Percentiles rank a stretch among this genome's conserved stretches.
phyloP scores from a whole-genome alignment of 2,329 filamentous ascomycete genomes.

The Falciphora oryzae region DNA sequence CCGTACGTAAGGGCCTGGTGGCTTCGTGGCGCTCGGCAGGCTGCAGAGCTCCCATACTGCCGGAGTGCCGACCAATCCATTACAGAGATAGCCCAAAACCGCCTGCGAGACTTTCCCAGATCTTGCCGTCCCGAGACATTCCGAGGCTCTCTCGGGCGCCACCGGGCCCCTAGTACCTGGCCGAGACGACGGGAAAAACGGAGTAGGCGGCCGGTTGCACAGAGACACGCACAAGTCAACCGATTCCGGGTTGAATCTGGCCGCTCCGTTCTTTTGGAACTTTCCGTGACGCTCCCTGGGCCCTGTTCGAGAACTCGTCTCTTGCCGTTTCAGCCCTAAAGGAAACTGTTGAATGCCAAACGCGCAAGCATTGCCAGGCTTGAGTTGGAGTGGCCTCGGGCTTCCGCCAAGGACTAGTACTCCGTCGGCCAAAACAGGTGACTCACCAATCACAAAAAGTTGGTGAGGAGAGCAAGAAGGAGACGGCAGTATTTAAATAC shows the following conservation, averaged over 20 bases:
- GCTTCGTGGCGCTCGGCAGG: not conserved
- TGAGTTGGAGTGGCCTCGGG: too few species aligned
- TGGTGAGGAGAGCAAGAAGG: too few species aligned
- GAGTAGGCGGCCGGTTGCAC: not conserved
- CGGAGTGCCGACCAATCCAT: not conserved
- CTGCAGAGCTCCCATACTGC: not conserved
- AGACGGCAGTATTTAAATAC: not conserved
- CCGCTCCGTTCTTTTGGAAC: not conserved
- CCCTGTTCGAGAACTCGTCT: not conserved
- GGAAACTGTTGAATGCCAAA: not conserved
- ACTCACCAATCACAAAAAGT: too few species aligned
- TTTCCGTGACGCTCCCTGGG: not conserved
- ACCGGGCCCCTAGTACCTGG: not conserved
- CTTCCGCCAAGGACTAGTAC: too few species aligned
- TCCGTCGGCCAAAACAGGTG: too few species aligned
- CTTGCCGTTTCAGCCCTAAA: not conserved
- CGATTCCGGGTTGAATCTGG: not conserved
- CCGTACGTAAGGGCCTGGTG: not conserved
- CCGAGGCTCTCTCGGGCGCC: not conserved
- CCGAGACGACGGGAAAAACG: too few species aligned
- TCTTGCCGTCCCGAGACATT: not conserved
- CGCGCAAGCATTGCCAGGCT: not conserved
- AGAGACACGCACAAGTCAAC: not conserved
- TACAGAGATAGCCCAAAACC: not conserved
- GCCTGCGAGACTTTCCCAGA: not conserved